Percentiles rank a stretch among this genome's conserved stretches.
Conservation (phyloP, 352 stramenopile genomes). For the Phytophthora nicotianae region DNA sequence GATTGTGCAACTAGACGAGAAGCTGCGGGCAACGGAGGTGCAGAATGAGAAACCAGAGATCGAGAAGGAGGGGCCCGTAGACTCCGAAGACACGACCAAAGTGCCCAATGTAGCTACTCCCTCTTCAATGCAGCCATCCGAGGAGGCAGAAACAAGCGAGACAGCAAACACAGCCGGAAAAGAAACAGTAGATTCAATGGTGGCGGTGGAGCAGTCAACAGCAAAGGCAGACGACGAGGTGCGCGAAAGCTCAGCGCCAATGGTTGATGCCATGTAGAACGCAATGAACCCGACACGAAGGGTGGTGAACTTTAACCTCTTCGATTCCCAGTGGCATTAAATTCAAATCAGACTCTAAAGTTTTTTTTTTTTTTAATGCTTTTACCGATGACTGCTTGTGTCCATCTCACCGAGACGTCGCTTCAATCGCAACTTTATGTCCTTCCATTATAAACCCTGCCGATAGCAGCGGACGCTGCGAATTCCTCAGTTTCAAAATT, state of each 20-base stretch:
- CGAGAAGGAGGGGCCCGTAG: background rate
- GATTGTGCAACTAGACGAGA: constrained; percentile 44
- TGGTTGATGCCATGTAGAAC: background rate
- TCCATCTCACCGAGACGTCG: constrained; percentile 10
- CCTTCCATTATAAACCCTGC: background rate
- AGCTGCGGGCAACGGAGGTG: background rate
- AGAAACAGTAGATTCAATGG: constrained; percentile 1
- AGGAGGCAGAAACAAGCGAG: constrained; percentile 17
- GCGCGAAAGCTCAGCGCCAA: constrained; percentile 16
- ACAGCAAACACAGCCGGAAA: constrained; percentile 1
- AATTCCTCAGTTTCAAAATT: constrained; percentile 16
- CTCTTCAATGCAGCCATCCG: constrained; percentile 14
- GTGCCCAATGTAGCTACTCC: background rate
- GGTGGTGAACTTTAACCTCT: background rate
- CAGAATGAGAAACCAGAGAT: background rate
- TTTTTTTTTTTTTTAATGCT: background rate
- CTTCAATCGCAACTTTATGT: constrained; percentile 15
- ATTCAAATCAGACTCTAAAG: constrained; percentile 19
- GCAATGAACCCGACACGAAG: background rate
- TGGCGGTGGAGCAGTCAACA: background rate
- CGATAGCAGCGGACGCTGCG: background rate
- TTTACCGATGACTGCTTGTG: constrained; percentile 27
- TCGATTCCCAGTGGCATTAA: constrained; percentile 4
- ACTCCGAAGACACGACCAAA: background rate
- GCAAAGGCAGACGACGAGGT: constrained; percentile 27